Base-by-base conservation (phyloP, 768 basidiomycete species). In the Hebeloma cylindrosporum region DNA sequence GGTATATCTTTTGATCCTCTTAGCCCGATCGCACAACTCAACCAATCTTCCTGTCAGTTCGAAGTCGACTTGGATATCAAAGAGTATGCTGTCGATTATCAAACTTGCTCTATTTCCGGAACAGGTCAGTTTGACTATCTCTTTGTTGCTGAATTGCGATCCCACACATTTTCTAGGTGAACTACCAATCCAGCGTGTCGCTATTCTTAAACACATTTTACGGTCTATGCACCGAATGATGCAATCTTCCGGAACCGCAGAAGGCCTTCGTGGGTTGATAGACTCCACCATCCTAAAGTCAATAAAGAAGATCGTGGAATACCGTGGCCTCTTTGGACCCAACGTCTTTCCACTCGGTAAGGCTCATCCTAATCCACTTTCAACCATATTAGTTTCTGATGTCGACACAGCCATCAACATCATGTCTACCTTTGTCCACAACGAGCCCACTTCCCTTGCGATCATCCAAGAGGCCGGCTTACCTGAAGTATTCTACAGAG, bases 161-260 rank as follows among this genome's bases (percentile, higher is more conserved):
- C 43, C 29, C 13, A 45, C 43, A 21, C 25, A 42, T 16, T 26
- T 33, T 27, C 8, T 21, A 87, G 89, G 83, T 30, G 80, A 83
- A 51, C 70, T 96, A 35, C 79, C 89, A 0, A 80, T 90, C 43
- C 72, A 80, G 35, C 80, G 85, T 3, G 82, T 83, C 18, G 83
- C 84, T 28, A 82, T 92, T n/a, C 70, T 98, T 54, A 96, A 95
- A 65, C 85, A 93, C 51, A 80, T 92, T 7, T 64, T 99, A 23
- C 85, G 96, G 21, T 93, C 93, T 1, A 82, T 95, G 69, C 93
- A 96, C 56, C 83, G 96, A 21, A 92, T 98, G 82, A 96, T 99
- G 94, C 90, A 94, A 59, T 87, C 88, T 0, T 87, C 92, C 0
- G 95, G 95, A 7, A 88, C 89, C 3, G 84, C 93, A 3, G 96